Evolutionary conservation across 2,329 filamentous ascomycete genomes (phyloP), one percentile per base, ranked within the genome.

Genomic region (Aureobasidium vineae): DNA sequence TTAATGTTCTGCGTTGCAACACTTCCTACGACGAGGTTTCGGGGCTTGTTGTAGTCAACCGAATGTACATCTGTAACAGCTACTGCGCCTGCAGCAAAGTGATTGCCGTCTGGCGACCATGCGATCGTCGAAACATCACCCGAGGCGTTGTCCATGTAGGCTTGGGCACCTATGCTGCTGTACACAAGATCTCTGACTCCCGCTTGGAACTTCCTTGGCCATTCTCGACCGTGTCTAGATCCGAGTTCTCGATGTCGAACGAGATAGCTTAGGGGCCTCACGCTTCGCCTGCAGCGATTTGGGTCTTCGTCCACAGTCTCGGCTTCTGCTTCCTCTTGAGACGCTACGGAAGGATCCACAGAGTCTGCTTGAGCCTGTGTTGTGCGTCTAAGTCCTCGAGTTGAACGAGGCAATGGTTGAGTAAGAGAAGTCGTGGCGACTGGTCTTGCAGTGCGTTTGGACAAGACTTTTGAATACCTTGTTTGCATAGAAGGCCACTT

Each of bases 31-130:
- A 88, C 71, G 0, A 88, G 75, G 69, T 88, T 88, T 67, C 85
- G 83, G 0, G 79, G 77, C 45, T 82, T 77, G 67, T 88, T 88
- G 71, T 88, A 88, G 47, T 85, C 81, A 80, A 85, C 84, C n/a
- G 81, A 84, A 53, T 81, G 76, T 3, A 78, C 73, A 69, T 87
- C 85, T 3, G 81, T 81, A 5, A 85, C 80, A 36, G 85, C 82
- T 6, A 84, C 82, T 5, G 85, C 83, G 1, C 85, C 86, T 11
- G 82, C 84, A 33, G 82, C 84, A 70, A 88, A 88, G 3, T 71
- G 76, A 2, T 79, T 78, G 2, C 84, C 82, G 72, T 85, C 78
- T 2, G 80, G 78, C 2, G 82, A 81, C 86, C 86, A 88, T 16
- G 84, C 80, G 3, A 87, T 74, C 11, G 80, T 79, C 40, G 83